Conservation (phyloP, 805 yeast species). For the Starmerella davenportii region DNA sequence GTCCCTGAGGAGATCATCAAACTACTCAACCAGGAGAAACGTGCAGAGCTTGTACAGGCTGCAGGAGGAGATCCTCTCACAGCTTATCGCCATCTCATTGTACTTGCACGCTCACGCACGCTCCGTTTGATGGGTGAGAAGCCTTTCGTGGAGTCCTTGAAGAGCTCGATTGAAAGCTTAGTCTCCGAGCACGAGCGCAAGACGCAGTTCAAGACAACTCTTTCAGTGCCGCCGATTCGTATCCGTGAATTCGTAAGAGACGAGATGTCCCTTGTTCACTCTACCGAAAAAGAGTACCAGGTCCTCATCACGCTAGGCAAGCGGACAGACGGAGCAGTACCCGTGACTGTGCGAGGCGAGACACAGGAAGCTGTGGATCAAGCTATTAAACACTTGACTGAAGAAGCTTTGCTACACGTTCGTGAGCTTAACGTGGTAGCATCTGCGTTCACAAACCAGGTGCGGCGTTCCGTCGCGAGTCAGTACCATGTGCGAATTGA, state of each 20-base stretch:
- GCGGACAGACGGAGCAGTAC: conserved; percentile 21
- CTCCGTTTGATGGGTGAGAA: conserved; percentile 56
- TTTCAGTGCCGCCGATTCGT: conserved; percentile 48
- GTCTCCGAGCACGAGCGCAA: conserved; percentile 32
- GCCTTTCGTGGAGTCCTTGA: conserved; percentile 48
- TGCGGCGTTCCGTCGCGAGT: conserved; percentile 1
- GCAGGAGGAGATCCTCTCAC: conserved; percentile 55
- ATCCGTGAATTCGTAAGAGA: conserved; percentile 69
- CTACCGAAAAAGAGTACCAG: conserved; percentile 48
- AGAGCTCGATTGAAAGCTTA: conserved; percentile 41
- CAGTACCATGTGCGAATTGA: conserved; percentile 1
- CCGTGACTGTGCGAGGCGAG: conserved; percentile 49
- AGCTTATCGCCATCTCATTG: conserved; percentile 36
- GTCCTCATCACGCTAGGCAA: conserved; percentile 38
- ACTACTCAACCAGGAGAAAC: conserved; percentile 35
- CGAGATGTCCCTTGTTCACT: conserved; percentile 55
- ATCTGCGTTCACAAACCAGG: conserved; percentile 28
- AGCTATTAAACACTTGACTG: conserved; percentile 34
- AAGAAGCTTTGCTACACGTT: conserved; percentile 42
- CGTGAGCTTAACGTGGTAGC: conserved; percentile 35
- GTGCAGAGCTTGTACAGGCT: conserved; percentile 51
- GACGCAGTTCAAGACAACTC: conserved; percentile 13
- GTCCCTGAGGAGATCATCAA: conserved; percentile 63
- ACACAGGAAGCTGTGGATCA: conserved; percentile 40
- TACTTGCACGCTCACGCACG: conserved; percentile 46